Conservation (phyloP, 2,329 filamentous ascomycete species). For the Teratosphaeria gauchensis region DNA sequence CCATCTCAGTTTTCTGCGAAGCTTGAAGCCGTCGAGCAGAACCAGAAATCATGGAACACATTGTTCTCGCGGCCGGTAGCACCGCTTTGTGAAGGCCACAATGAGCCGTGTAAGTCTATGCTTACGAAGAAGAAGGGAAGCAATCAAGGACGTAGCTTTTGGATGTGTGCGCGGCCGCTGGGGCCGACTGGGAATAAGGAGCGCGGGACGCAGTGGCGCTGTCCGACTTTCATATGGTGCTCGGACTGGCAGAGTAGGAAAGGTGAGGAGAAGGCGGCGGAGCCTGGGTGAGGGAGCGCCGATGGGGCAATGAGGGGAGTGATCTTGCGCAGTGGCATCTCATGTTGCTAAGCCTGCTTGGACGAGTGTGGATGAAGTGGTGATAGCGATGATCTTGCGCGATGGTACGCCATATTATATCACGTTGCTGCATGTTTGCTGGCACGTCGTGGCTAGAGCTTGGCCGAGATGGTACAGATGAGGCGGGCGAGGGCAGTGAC, state of each 20-base stretch:
- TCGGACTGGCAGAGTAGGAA: slow-evolving; percentile 48
- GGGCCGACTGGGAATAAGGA: slow-evolving; percentile 81
- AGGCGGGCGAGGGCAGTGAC: background rate
- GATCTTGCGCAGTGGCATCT: background rate
- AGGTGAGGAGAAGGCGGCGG: background rate
- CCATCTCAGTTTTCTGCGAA: slow-evolving; percentile 10
- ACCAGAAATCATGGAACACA: slow-evolving; percentile 60
- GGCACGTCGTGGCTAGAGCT: background rate
- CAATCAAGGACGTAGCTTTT: slow-evolving; percentile 62
- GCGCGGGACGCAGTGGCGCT: slow-evolving; percentile 75
- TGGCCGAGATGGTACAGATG: background rate
- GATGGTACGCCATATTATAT: too few species aligned
- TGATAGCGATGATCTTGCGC: too few species aligned
- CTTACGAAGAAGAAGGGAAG: slow-evolving; percentile 81
- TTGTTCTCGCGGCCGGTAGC: slow-evolving; percentile 64
- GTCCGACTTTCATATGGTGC: slow-evolving; percentile 69
- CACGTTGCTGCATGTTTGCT: background rate
- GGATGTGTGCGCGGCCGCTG: slow-evolving; percentile 64
- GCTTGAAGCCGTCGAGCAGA: slow-evolving; percentile 16
- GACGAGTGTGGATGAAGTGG: too few species aligned
- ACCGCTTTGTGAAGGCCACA: slow-evolving; percentile 73
- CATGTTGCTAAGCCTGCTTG: background rate
- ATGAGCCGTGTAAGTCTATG: slow-evolving; percentile 74
- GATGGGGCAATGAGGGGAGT: background rate
- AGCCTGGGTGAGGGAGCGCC: background rate